Base-by-base conservation (phyloP, 2,329 filamentous ascomycete genomes). In the Talaromyces islandicus region DNA sequence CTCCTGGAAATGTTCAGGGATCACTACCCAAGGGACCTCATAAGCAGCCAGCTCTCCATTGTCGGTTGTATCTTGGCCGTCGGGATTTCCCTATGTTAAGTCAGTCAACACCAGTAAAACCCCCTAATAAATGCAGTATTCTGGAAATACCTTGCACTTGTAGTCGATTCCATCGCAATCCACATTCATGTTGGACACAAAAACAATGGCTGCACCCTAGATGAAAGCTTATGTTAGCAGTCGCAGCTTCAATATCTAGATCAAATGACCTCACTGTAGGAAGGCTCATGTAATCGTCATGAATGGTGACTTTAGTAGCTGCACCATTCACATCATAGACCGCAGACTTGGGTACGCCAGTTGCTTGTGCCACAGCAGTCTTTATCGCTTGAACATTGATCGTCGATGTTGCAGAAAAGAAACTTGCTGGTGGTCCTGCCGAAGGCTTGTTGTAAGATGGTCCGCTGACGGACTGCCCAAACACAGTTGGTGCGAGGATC, bases 101-200 rank as follows among this genome's bases (percentile, higher is more conserved):
- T 30, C 4, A 48, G 21, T 24, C 9, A 50, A 50, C 43, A 50
- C 1, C 6, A 21, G 14, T 35, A 35, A 50, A 50, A 12, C 11
- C 11, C 9, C 1, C 5, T 25, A 21, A 21, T 24, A 3, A 24
- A 1, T 6, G 14, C 11, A 7, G 11, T 27, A 1, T 0, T 2
- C 35, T 10, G 10, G 7, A 11, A 56, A 10, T 56, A 70, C 70
- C 56, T 65, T 63, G 61, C 70, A 72, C 10, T 64, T 59, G 30
- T 66, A 65, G 46, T 72, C 64, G 4, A 70, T 56, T 0, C 70
- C 70, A 57, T 72, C 70, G 30, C 70, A 72, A 57, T 72, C 70
- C 0, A 72, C 70, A 55, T 72, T 70, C 70, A 72, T 72, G 38
- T 72, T 70, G 0, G 70, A 70, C 0, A 69, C 59, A 63, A 63